Conservation (phyloP, 805 yeast species). For the Lachancea nothofagi region DNA sequence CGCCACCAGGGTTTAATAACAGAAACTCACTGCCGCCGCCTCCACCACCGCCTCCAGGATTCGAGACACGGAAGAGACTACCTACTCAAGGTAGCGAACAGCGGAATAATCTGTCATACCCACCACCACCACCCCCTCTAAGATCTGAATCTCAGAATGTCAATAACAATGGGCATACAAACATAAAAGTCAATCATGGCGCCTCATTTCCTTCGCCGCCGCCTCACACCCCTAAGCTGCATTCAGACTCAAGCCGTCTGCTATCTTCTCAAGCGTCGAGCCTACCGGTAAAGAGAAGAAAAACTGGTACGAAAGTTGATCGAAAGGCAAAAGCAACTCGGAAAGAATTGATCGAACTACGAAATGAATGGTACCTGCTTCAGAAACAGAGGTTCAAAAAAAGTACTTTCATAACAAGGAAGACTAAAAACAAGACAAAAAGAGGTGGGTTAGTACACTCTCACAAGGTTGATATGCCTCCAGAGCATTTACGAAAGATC, state of each 20-base stretch:
- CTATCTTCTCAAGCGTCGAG: no score
- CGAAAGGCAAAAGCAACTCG: conserved; percentile 10
- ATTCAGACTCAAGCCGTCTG: no score
- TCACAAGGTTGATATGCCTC: conserved; percentile 79
- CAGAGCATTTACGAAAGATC: conserved; percentile 84
- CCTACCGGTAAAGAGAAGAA: not conserved
- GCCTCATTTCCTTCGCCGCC: no score
- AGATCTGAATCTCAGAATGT: no score
- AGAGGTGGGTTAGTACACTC: conserved; percentile 48
- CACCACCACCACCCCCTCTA: conserved; percentile 4
- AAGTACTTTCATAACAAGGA: conserved; percentile 18
- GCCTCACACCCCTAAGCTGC: no score
- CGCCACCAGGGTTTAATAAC: conserved; percentile 23
- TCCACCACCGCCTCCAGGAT: conserved; percentile 25
- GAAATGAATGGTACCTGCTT: conserved; percentile 47
- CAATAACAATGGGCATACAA: no score
- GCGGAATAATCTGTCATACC: not conserved
- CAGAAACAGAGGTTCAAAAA: conserved; percentile 55
- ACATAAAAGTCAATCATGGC: no score
- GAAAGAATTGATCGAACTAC: conserved; percentile 34
- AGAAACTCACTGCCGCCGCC: conserved; percentile 18
- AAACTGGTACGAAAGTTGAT: not conserved
- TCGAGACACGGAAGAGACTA: no score
- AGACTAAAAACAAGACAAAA: conserved; percentile 12
- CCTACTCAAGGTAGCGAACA: not conserved